phyloP scores from a whole-genome alignment of 1,284 basidiomycete species.

The Austropuccinia psidii region DNA sequence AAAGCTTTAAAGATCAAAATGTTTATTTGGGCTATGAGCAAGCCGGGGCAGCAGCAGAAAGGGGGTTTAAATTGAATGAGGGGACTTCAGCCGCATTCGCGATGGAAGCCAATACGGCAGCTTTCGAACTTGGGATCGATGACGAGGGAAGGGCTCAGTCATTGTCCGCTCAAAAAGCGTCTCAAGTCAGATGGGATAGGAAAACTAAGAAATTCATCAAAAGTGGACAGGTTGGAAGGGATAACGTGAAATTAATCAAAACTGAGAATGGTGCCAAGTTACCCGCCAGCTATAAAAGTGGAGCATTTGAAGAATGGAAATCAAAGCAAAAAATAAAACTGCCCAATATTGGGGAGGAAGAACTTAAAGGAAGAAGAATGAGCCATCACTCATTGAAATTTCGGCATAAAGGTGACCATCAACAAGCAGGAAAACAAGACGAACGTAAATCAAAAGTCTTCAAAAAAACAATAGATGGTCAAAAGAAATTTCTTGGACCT shows the following conservation, averaged over 20 bases:
- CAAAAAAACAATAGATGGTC: slow-evolving; percentile 45
- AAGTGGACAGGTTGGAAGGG: slow-evolving; percentile 72
- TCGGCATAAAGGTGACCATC: slow-evolving; percentile 31
- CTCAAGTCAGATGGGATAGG: slow-evolving; percentile 75
- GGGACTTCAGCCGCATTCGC: slow-evolving; percentile 58
- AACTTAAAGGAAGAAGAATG: slow-evolving; percentile 47
- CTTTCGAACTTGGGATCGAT: slow-evolving; percentile 69
- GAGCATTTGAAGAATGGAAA: slow-evolving; percentile 93
- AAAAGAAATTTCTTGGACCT: slow-evolving; percentile 31
- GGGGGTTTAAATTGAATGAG: slow-evolving; percentile 57
- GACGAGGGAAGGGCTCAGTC: slow-evolving; percentile 59
- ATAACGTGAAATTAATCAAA: slow-evolving; percentile 88
- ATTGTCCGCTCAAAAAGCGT: slow-evolving; percentile 59
- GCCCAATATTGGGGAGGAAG: slow-evolving; percentile 72
- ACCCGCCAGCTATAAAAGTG: slow-evolving; percentile 87
- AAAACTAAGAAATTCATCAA: slow-evolving; percentile 93
- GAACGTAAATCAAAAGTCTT: slow-evolving; percentile 61
- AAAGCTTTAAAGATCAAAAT: slow-evolving; percentile 65
- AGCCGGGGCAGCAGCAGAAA: slow-evolving; percentile 73
- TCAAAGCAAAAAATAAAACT: slow-evolving; percentile 62
- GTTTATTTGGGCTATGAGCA: slow-evolving; percentile 90
- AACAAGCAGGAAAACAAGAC: slow-evolving; percentile 62
- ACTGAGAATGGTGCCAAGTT: slow-evolving; percentile 86
- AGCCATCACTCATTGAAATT: slow-evolving; percentile 27
- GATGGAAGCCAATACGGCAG: slow-evolving; percentile 68